phyloP scores from a whole-genome alignment of 768 basidiomycete genomes.

The Leccinum longicurvipes region DNA sequence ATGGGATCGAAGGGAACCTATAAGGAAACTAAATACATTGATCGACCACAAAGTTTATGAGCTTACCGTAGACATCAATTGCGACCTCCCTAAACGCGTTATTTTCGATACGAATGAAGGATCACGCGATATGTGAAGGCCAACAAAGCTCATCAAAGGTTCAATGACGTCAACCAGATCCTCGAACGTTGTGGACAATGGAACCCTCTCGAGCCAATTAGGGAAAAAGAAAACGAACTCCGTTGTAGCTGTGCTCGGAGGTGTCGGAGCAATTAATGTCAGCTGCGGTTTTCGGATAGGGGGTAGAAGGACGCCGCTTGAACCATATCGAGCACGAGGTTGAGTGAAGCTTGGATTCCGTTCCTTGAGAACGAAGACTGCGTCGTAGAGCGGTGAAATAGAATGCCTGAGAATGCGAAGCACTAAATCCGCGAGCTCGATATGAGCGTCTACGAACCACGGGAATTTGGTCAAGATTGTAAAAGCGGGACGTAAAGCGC shows the following conservation, averaged over 20 bases:
- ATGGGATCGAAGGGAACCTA: conserved; percentile 53
- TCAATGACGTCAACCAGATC: conserved; percentile 76
- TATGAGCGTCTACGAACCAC: conserved; percentile 78
- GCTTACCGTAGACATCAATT: conserved; percentile 54
- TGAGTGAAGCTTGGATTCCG: conserved; percentile 59
- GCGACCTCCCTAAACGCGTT: conserved; percentile 68
- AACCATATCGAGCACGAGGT: conserved; percentile 61
- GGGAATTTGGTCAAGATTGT: conserved; percentile 79
- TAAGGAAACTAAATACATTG: conserved; percentile 6
- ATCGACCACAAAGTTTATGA: background rate
- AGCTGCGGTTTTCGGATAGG: conserved; percentile 60
- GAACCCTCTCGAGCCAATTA: conserved; percentile 71
- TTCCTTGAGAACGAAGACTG: conserved; percentile 49
- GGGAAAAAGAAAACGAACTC: conserved; percentile 92
- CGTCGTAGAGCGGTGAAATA: conserved; percentile 63
- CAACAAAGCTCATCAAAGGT: conserved; percentile 76
- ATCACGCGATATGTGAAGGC: conserved; percentile 78
- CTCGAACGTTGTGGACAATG: conserved; percentile 56
- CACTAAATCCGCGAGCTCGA: conserved; percentile 84
- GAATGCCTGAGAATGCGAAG: conserved; percentile 72
- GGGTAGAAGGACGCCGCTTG: conserved; percentile 50
- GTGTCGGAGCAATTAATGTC: conserved; percentile 77
- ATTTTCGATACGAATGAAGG: conserved; percentile 76
- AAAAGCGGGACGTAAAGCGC: conserved; percentile 75
- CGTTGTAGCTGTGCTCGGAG: conserved; percentile 69